A percentile compares a stretch with the other conserved stretches of the same genome.
phyloP scores from a whole-genome alignment of 2,329 filamentous ascomycete species.

The Xenoacremonium recifei region DNA sequence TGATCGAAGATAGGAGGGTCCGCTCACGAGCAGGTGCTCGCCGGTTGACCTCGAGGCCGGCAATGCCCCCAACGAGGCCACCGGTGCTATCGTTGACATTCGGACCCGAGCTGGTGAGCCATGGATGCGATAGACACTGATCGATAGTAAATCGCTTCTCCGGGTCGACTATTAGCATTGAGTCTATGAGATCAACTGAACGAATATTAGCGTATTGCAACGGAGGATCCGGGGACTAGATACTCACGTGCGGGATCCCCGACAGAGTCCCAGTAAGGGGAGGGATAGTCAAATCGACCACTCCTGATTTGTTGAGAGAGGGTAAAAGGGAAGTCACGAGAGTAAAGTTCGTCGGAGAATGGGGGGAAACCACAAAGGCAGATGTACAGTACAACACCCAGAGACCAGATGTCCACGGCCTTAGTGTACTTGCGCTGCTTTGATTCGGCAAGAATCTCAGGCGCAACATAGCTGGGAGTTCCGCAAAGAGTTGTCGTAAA shows the following conservation, averaged over 20 bases:
- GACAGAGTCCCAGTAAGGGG: constrained; percentile 77
- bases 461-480: constrained; percentile 96
- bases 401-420: constrained; percentile 93
- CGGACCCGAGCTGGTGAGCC: constrained; percentile 65
- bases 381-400: constrained; percentile 97
- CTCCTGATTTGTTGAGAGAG: constrained; percentile 89
- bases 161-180: constrained; percentile 88
- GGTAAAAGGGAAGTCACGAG: constrained; percentile 77
- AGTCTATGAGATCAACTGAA: constrained; percentile 82
- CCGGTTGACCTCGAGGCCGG: constrained; percentile 77
- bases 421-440: constrained; percentile 87
- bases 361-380: constrained; percentile 95
- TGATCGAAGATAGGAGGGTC: constrained; percentile 79
- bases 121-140: constrained; percentile 86
- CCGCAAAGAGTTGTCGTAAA: constrained; percentile 96
- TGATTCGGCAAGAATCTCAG: constrained; percentile 84
- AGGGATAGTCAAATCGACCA: constrained; percentile 90
- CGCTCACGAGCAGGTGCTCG: constrained; percentile 79
- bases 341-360: constrained; percentile 91
- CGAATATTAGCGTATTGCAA: constrained; percentile 5
- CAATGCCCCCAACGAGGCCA: constrained; percentile 84
- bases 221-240: background rate
- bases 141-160: constrained; percentile 84
- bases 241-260: constrained; percentile 65
- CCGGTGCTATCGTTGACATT: constrained; percentile 83